phyloP scores from a whole-genome alignment of 495 filamentous ascomycete genomes.

The Neohortaea acidophila region DNA sequence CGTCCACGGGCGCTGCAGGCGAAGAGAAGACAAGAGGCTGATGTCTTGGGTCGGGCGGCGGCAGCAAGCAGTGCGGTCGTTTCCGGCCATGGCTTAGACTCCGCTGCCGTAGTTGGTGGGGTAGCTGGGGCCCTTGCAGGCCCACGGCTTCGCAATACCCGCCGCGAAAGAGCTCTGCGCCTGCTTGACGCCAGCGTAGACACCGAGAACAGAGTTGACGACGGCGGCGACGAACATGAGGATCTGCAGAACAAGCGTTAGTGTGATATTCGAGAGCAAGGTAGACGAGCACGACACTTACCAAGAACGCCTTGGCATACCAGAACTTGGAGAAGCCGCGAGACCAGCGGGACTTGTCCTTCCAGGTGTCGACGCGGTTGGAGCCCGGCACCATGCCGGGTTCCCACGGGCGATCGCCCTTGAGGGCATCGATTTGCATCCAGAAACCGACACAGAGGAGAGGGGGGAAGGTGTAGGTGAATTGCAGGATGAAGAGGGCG shows the following conservation, averaged over 20 bases:
- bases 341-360: neutral
- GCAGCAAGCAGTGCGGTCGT: too few relatives aligned
- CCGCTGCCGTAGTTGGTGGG: too few relatives aligned
- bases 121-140: too few relatives aligned
- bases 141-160: too few relatives aligned
- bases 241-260: neutral
- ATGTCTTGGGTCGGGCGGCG: too few relatives aligned
- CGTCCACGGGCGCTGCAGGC: too few relatives aligned
- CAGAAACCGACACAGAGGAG: too few relatives aligned
- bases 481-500: conserved; percentile 36
- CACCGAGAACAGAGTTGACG: neutral
- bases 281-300: neutral
- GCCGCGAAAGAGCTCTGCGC: too few relatives aligned
- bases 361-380: conserved; percentile 1
- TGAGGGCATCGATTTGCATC: too few relatives aligned
- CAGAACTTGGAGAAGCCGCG: neutral
- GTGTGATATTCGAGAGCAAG: neutral
- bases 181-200: conserved; percentile 1
- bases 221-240: neutral
- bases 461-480: conserved; percentile 40
- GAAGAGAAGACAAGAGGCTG: too few relatives aligned
- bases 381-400: neutral
- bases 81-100: too few relatives aligned
- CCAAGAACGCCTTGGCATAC: conserved; percentile 2
- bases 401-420: neutral